phyloP scores from a whole-genome alignment of 306 rosid genomes.

The Medicago truncatula region DNA sequence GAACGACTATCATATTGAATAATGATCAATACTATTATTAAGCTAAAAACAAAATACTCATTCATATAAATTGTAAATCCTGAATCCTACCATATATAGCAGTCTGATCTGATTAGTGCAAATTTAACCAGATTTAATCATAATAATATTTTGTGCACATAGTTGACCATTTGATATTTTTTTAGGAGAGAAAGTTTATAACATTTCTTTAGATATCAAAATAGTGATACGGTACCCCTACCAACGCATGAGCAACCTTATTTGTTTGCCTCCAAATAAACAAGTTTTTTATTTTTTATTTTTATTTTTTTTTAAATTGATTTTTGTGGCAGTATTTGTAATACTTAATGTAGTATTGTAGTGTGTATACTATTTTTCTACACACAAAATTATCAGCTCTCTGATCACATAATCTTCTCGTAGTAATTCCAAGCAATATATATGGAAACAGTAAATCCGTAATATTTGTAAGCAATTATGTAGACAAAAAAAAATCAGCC shows the following conservation, averaged over 20 bases:
- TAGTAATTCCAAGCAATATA: slow-evolving; percentile 15
- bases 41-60: neutral
- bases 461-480: slow-evolving; percentile 18
- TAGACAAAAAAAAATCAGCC: slow-evolving; percentile 26
- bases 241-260: no score
- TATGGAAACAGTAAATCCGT: neutral
- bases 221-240: no score
- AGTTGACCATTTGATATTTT: neutral
- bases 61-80: neutral
- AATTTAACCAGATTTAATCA: neutral
- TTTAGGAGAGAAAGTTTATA: no score
- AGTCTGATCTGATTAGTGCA: neutral
- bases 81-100: neutral
- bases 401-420: neutral
- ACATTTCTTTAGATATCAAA: no score
- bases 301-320: neutral
- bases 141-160: neutral
- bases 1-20: neutral
- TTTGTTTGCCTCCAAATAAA: no score
- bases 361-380: no score
- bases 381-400: neutral
- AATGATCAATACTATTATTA: neutral
- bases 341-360: neutral
- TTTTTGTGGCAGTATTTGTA: neutral
- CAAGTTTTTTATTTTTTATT: no score